phyloP scores from a whole-genome alignment of 768 basidiomycete species.

The Trametes cinnabarina region DNA sequence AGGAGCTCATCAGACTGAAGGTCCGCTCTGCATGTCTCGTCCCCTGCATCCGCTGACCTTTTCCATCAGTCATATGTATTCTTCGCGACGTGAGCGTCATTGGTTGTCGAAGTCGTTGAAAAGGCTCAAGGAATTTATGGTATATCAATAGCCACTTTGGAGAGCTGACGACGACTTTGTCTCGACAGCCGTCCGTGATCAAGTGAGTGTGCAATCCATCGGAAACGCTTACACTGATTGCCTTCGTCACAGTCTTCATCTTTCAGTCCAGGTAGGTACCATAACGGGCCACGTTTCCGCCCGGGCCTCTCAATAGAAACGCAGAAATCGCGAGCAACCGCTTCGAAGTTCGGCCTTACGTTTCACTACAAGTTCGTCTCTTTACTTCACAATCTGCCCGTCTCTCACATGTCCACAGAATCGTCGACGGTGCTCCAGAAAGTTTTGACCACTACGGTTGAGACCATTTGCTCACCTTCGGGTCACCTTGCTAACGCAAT shows the following conservation, averaged over 20 bases:
- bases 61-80: slow-evolving; percentile 70
- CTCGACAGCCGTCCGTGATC: slow-evolving; percentile 73
- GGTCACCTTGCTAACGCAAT: too few species aligned
- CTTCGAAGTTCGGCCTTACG: slow-evolving; percentile 60
- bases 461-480: neutral
- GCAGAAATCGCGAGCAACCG: slow-evolving; percentile 54
- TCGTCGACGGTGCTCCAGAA: slow-evolving; percentile 68
- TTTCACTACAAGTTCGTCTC: slow-evolving; percentile 72
- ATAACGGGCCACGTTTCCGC: too few species aligned
- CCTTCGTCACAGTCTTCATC: slow-evolving; percentile 58
- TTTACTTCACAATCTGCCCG: neutral
- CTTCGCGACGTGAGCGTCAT: slow-evolving; percentile 78
- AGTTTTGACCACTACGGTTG: slow-evolving; percentile 72
- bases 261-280: slow-evolving; percentile 73
- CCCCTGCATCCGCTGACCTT: neutral
- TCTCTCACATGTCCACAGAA: slow-evolving; percentile 40
- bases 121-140: too few species aligned
- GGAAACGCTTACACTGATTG: neutral
- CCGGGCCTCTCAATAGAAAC: too few species aligned
- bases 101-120: too few species aligned
- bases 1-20: slow-evolving; percentile 69
- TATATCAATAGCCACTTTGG: slow-evolving; percentile 78
- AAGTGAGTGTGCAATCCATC: slow-evolving; percentile 50
- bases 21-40: slow-evolving; percentile 34
- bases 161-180: slow-evolving; percentile 76